Evolutionary conservation across 805 yeast genomes (phyloP), one percentile per base, ranked within the genome.

Genomic region (Zygosaccharomyces lentus): DNA sequence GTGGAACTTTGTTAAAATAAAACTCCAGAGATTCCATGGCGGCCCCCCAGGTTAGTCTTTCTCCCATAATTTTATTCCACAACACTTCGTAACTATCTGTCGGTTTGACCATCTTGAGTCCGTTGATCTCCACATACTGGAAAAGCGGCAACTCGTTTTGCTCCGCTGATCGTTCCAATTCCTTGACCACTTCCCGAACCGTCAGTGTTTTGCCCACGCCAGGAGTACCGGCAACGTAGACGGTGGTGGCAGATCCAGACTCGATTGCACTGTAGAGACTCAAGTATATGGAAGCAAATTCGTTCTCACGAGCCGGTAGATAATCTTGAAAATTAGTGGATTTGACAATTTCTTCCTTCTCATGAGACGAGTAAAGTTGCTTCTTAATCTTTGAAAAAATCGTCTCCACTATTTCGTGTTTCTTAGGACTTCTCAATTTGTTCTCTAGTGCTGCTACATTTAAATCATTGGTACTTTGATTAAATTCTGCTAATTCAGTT

Each of bases 141-240:
- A 93, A 93, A 10, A 65, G 61, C 2, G 68, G 65, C 26, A 77
- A 44, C 34, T 69, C 73, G 3, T 65, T 66, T 10, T 64, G 70
- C n/a, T 58, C 57, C 8, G 64, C 58, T n/a, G 68, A 66, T 12
- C 64, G 59, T 36, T 76, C 73, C 29, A 93, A 66, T 56, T 84
- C 88, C 27, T 79, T 75, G 21, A 93, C 76, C 0, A 86, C 97
- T 58, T 89, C 96, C 45, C 96, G 69, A 2, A 91, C 81, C 0
- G 98, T 91, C 3, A 95, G 93, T 0, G 99, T 91, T 61, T 93
- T 93, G 9, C 99, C 99, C 2, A 95, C 91, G 7, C 99, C 99
- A 0, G 99, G 99, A 0, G 96, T 88, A 3, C 99, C 99, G 65
- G 96, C 87, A 9, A 93, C 81, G 61, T 90, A 93, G 5, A 93